phyloP scores from a whole-genome alignment of 495 filamentous ascomycete species.

The Talaromyces nanjingensis region DNA sequence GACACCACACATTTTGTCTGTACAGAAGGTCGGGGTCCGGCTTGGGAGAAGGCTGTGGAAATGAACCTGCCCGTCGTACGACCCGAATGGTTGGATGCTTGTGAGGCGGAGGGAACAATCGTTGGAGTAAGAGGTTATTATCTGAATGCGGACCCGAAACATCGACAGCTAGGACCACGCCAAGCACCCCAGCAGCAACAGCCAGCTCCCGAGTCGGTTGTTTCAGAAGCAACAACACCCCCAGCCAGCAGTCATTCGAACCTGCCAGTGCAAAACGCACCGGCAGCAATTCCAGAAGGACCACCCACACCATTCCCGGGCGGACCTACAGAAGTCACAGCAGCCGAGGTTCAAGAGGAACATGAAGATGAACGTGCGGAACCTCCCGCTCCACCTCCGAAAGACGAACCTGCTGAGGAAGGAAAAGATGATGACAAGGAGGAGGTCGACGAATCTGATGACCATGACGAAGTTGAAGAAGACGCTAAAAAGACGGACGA shows the following conservation, averaged over 20 bases:
- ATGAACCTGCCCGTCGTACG: conserved; percentile 98
- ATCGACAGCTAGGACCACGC: conserved; percentile 48
- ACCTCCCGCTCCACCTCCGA: conserved; percentile 32
- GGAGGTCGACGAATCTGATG: neutral
- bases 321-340: conserved; percentile 25
- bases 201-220: conserved; percentile 24
- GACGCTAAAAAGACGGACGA: neutral
- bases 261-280: conserved; percentile 13
- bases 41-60: conserved; percentile 94
- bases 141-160: conserved; percentile 74
- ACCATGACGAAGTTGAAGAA: neutral
- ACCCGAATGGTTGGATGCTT: conserved; percentile 94
- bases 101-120: conserved; percentile 87
- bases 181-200: conserved; percentile 34
- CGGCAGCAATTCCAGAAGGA: conserved; percentile 24
- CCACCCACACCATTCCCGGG: conserved; percentile 40
- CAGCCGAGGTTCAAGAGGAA: conserved; percentile 24
- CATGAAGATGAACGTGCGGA: conserved; percentile 21
- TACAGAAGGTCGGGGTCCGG: conserved; percentile 81
- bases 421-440: conserved; percentile 1
- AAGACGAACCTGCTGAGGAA: conserved; percentile 7
- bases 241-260: conserved; percentile 21
- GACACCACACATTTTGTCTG: conserved; percentile 99
- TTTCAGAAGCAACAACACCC: conserved; percentile 19
- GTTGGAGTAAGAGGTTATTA: conserved; percentile 94